Base-by-base conservation (phyloP, 164 flowering plant species). In the Warburgia ugandensis region DNA sequence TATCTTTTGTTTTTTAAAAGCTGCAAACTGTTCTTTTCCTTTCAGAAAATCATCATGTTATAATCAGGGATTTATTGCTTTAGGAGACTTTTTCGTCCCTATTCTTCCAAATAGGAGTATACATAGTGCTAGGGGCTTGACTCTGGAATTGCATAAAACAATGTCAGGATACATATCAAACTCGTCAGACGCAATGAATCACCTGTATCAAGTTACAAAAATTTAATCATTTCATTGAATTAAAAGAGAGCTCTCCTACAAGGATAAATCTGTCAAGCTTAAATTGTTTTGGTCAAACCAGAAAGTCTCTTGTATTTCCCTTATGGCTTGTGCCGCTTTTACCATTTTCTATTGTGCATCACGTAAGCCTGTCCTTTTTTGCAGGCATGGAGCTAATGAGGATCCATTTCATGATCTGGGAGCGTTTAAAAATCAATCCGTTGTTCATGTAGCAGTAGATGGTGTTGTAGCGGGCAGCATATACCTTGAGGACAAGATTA, bases 401-500 rank as follows among this genome's bases (percentile, higher is more conserved):
- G 66, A 61, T 62, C 62, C 75, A 40, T 69, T 75, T 68, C 61
- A 61, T 53, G 79, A 69, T 62, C 53, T 63, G 29, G 78, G 74
- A 51, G 89, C 80, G 59, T 58, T 59, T 40, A 67, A 60, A 50
- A 88, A 73, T 66, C 94, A 94, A 48, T 86, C 97, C 41, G 74
- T 73, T 59, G 96, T 83, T 5, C 89, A 79, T 69, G 92, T 94
- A 39, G 97, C 94, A 48, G 76, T 89, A 20, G 83, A 89, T 61
- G 70, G 77, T 54, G 59, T 42, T 56, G 75, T 89, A 50, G 92
- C 84, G 60, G 97, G 96, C 52, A 72, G 82, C 56, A 84, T 94
- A 49, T 89, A 81, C 71, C 67, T 89, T 42, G 96, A 94, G 69
- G 99, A 94, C 73, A 75, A 74, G 65, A 82, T 89, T 44, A 80